Evolutionary conservation across 176 grass and related monocot genomes (phyloP), one percentile per base, ranked within the genome.

Genomic region (Guadua angustifolia): DNA sequence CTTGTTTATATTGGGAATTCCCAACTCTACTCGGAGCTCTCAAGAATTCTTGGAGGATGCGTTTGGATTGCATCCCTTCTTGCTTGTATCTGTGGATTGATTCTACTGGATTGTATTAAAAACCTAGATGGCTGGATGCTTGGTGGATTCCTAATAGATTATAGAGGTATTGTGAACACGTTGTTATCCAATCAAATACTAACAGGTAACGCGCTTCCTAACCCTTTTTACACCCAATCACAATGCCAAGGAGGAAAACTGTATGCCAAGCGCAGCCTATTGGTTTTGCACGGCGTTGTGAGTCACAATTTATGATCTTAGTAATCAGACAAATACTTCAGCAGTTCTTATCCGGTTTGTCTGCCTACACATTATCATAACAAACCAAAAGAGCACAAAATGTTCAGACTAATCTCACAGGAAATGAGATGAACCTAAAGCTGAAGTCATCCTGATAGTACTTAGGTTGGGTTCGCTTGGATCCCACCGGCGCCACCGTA

Each of bases 381-480:
- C 13, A 51, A 68, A 58, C 9, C 42, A 74, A 58, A 59, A 22
- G 57, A 83, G 36, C 67, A 69, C 21, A 64, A 9, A 44, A 50
- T 65, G 15, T 59, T 38, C 44, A 6, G 17, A 83, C 2, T 40
- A 67, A 88, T 92, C 93, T 92, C 93, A 86, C 85, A 92, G 75
- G 90, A 82, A 62, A 90, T 92, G 93, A 92, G 93, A 95, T 22
- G 69, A 59, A 68, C 39, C 65, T 73, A 81, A 5, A 90, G 18
- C 24, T 68, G 38, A 73, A 60, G 83, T 0, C 22, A 21, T 38
- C 47, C 71, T 47, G 81, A 43, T 3, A 36, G 22, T 81, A 33
- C 62, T 10, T 90, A 92, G 50, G 90, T 95, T 1, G 90, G 85
- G 46, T 71, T 81, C 16, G 74, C 81, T 64, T 80, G 75, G 26